These are phyloP conservation scores for Paraleonurus japonicus DNA, from an alignment of 257 asterid species.

Conservation along the genomic window DNA sequence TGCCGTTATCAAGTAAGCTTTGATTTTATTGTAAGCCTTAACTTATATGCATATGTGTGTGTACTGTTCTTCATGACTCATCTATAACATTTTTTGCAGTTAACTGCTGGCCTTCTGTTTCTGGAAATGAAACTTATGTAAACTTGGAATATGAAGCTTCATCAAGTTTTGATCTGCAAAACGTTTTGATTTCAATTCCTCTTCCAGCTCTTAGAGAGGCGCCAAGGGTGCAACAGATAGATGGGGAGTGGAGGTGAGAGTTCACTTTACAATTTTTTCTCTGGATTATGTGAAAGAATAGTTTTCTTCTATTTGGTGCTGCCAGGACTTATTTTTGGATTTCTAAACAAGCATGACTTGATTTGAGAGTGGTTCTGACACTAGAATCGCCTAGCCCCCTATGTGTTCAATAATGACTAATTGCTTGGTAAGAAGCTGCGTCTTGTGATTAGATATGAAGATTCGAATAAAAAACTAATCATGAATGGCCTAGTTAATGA, in stretches of 20 bases:
- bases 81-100: slow-evolving; percentile 42
- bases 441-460: background rate
- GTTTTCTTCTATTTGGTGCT: background rate
- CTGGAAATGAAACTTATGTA: slow-evolving; percentile 87
- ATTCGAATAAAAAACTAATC: background rate
- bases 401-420: background rate
- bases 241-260: slow-evolving; percentile 90
- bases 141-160: slow-evolving; percentile 89
- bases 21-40: slow-evolving; percentile 1
- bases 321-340: background rate
- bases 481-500: slow-evolving; percentile 3
- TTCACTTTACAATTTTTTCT: slow-evolving; percentile 6
- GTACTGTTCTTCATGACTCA: slow-evolving; percentile 16
- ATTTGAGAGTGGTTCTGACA: background rate
- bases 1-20: slow-evolving; percentile 84
- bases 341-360: background rate
- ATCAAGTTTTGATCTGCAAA: slow-evolving; percentile 71
- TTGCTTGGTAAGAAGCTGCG: slow-evolving; percentile 6
- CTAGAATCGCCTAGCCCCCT: background rate
- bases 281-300: background rate
- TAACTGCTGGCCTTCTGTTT: slow-evolving; percentile 96
- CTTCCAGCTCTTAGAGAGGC: slow-evolving; percentile 92
- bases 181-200: slow-evolving; percentile 88
- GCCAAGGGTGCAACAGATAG: slow-evolving; percentile 79
- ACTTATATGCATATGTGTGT: background rate